phyloP scores from a whole-genome alignment of 1,284 basidiomycete genomes.

The Sphaerobolus stellatus region DNA sequence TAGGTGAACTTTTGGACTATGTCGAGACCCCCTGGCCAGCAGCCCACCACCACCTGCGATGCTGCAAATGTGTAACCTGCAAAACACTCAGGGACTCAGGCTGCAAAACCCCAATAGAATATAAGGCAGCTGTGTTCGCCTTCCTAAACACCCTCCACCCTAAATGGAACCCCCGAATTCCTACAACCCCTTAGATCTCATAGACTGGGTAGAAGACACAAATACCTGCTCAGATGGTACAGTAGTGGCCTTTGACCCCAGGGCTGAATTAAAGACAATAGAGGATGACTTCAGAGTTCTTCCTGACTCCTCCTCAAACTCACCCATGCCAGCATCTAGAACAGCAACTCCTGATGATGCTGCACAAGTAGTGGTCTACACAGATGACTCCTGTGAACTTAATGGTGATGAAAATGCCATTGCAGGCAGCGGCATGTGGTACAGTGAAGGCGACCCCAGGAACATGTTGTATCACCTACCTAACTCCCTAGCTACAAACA shows the following conservation, averaged over 20 bases:
- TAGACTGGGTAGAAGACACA: not conserved
- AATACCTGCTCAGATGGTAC: too few species aligned
- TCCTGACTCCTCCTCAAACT: not conserved
- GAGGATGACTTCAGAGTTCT: conserved; percentile 9
- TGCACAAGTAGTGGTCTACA: conserved; percentile 1
- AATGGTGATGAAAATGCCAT: conserved; percentile 2
- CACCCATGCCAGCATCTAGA: not conserved
- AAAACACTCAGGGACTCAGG: too few species aligned
- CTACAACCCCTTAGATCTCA: not conserved
- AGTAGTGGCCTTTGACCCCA: too few species aligned
- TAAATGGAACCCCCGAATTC: conserved; percentile 4
- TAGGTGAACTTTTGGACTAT: too few species aligned
- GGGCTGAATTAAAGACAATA: too few species aligned
- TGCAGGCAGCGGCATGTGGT: conserved; percentile 13
- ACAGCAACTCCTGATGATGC: not conserved
- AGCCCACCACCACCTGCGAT: too few species aligned
- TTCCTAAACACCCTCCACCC: conserved; percentile 1
- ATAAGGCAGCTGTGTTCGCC: not conserved
- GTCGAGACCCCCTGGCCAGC: too few species aligned
- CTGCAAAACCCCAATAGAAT: conserved; percentile 1
- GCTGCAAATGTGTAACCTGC: too few species aligned
- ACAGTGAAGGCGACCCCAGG: not conserved
- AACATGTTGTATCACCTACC: not conserved
- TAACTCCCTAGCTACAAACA: conserved; percentile 8
- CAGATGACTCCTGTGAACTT: conserved; percentile 7